Evolutionary conservation across 768 basidiomycete genomes (phyloP), one percentile per base, ranked within the genome.

Genomic region (Fistulinella prunicolor): DNA sequence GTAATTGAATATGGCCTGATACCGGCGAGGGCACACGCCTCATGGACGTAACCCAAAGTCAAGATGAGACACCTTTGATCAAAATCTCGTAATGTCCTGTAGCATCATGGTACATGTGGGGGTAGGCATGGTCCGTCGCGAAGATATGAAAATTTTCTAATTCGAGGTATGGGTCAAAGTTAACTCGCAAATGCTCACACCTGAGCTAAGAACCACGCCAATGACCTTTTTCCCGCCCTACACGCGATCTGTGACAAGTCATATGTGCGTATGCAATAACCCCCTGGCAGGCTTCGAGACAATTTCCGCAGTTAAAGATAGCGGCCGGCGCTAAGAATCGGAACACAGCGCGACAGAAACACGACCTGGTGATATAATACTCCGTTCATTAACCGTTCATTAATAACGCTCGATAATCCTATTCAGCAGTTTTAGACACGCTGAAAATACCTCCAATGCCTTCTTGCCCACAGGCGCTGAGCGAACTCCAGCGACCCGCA

Each of bases 371-470:
- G 35, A 44, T 41, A 56, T 51, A 26, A 49, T 50, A 45, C 53
- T 48, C 63, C 63, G 60, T 62, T 64, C 50, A 63, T 63, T 53
- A 30, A 60, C 9, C 1, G 13, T 55, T 57, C 55, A 62, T 62
- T 62, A 56, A 65, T 59, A 35, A 52, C 10, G 35, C n/a, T 39
- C 43, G 55, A 63, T 52, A 57, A 60, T 60, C 57, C 59, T 67
- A 58, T 41, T 55, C 44, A 7, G 63, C 51, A n/a, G 54, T 62
- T 61, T 76, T 81, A 35, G 64, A 71, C 68, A 84, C 65, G 60
- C 81, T 81, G 67, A 84, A 84, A 46, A 83, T 75, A 17, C 82
- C 81, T 13, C 70, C 65, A 39, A 78, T 61, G 45, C 70, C 63
- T 42, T 67, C 62, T 23, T 53, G 62, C 20, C 69, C 68, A 19